Percentiles rank a stretch among this genome's conserved stretches.
Evolutionary conservation across 371 early-diverging fungal species (phyloP).

Genomic region (Fennellomyces sp.): DNA sequence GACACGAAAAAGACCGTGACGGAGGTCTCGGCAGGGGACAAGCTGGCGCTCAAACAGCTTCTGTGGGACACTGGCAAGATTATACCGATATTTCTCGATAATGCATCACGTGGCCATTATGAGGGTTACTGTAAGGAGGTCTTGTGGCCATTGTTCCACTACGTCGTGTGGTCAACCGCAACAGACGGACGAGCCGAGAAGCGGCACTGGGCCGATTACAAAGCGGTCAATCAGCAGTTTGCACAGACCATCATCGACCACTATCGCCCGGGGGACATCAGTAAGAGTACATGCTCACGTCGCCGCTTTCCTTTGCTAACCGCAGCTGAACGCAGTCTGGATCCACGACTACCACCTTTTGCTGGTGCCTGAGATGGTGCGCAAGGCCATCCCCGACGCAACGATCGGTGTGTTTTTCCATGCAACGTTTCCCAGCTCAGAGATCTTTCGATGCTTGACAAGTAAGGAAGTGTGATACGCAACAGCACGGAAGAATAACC

Average conservation of each 20-base stretch:
- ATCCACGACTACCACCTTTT: conserved; percentile 98
- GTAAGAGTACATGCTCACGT: conserved; percentile 37
- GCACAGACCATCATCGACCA: conserved; percentile 72
- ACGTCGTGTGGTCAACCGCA: conserved; percentile 84
- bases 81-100: conserved; percentile 76
- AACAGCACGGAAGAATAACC: too few relatives aligned
- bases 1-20: conserved; percentile 11
- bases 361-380: conserved; percentile 87
- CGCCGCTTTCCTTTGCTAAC: not conserved
- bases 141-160: conserved; percentile 84
- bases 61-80: conserved; percentile 47
- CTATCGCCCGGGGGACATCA: conserved; percentile 82
- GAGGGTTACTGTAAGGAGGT: conserved; percentile 85
- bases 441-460: conserved; percentile 89
- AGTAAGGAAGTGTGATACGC: too few relatives aligned
- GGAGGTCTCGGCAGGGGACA: conserved; percentile 18
- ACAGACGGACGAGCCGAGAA: conserved; percentile 67
- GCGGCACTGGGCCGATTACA: conserved; percentile 84
- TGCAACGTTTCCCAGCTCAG: conserved; percentile 93
- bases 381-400: conserved; percentile 75
- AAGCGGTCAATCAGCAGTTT: conserved; percentile 82
- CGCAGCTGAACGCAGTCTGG: conserved; percentile 87
- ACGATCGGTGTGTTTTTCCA: conserved; percentile 97
- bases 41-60: conserved; percentile 30
- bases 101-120: conserved; percentile 72